Evolutionary conservation across 2,329 filamentous ascomycete genomes (phyloP).

Genomic region (Cercospora zeina): DNA sequence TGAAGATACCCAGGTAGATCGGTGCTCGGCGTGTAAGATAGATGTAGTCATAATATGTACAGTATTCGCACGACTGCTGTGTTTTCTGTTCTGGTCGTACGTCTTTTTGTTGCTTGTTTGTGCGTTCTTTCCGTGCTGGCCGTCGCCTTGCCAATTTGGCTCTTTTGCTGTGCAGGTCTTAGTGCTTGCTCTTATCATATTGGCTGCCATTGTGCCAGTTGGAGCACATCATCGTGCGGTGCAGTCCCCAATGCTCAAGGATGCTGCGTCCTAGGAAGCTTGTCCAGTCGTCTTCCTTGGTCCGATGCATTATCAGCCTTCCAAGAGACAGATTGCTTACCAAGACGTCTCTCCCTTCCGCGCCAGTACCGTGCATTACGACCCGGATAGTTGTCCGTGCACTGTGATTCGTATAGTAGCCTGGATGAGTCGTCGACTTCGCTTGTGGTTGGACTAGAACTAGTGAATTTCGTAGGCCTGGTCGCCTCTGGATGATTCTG

Average conservation of each 20-base stretch:
- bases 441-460: background rate
- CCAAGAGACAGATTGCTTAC: background rate
- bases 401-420: background rate
- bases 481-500: background rate
- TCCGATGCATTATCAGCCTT: background rate
- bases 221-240: background rate
- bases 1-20: constrained; percentile 22
- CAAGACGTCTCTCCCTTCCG: background rate
- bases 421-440: background rate
- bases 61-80: background rate
- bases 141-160: background rate
- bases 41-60: constrained; percentile 4
- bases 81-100: background rate
- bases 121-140: background rate
- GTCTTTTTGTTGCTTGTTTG: background rate
- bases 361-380: background rate
- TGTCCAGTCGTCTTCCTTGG: background rate
- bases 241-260: background rate
- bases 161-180: background rate
- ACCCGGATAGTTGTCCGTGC: background rate
- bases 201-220: background rate
- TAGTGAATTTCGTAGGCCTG: background rate
- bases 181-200: too few relatives aligned
- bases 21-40: constrained; percentile 1
- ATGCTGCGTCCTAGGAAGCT: background rate